These are phyloP conservation scores for Notholithocarpus densiflorus DNA, from an alignment of 306 rosid genomes.

Conservation along the genomic window DNA sequence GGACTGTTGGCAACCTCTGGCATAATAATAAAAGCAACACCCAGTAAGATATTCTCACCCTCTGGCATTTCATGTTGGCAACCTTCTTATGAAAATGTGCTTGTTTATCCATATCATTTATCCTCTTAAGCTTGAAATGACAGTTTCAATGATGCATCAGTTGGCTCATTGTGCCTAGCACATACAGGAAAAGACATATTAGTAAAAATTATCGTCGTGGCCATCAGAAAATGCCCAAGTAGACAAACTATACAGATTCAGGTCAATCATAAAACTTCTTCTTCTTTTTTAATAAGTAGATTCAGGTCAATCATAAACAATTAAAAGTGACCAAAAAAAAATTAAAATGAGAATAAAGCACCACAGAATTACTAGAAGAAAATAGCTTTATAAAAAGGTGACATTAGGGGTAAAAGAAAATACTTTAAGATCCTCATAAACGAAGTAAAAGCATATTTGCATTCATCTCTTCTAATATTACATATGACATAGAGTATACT, in stretches of 20 bases:
- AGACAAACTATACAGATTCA: too few species aligned
- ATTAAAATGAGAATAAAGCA: not conserved
- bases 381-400: not conserved
- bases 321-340: not conserved
- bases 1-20: not conserved
- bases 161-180: constrained; percentile 17
- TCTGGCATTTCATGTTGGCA: constrained; percentile 62
- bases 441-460: not conserved
- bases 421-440: not conserved
- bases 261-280: too few species aligned
- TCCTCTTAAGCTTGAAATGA: constrained; percentile 34
- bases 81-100: constrained; percentile 47
- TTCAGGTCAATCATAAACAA: not conserved
- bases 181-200: not conserved
- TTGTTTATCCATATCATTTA: constrained; percentile 60
- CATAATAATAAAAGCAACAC: not conserved
- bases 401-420: not conserved
- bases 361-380: not conserved
- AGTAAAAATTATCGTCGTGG: not conserved
- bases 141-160: constrained; percentile 30
- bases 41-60: constrained; percentile 44
- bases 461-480: not conserved
- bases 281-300: too few species aligned
- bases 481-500: not conserved
- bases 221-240: not conserved